Evolutionary conservation across 2,329 filamentous ascomycete genomes (phyloP).

Genomic region (Phoma sp.): DNA sequence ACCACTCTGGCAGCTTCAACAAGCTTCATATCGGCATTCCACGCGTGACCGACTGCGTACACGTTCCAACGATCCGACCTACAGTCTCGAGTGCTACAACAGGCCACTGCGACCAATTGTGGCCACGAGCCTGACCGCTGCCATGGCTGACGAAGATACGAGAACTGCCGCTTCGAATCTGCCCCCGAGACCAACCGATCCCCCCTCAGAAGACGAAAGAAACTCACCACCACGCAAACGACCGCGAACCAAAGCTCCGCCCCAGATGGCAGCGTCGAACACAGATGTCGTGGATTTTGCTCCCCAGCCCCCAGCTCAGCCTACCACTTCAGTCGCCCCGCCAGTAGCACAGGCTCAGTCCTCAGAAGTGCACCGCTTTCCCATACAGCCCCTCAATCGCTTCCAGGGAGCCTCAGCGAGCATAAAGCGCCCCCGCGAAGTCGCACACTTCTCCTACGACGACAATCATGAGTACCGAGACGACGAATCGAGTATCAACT

Average conservation of each 20-base stretch:
- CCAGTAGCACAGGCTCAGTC: neutral
- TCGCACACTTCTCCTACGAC: conserved; percentile 93
- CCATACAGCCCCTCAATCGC: conserved; percentile 42
- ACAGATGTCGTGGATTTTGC: neutral
- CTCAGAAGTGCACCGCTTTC: conserved; percentile 30
- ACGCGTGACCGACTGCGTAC: neutral
- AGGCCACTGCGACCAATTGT: neutral
- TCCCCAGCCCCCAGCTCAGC: neutral
- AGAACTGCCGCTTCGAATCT: conserved; percentile 2
- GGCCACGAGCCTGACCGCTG: too few relatives aligned
- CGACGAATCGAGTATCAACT: conserved; percentile 81
- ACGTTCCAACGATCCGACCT: too few relatives aligned
- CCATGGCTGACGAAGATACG: neutral
- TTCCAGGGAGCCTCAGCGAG: conserved; percentile 44
- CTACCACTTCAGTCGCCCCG: neutral
- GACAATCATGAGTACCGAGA: conserved; percentile 77
- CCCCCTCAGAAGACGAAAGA: conserved; percentile 17
- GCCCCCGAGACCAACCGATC: conserved; percentile 12
- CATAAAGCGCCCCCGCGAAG: conserved; percentile 68
- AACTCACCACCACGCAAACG: conserved; percentile 39
- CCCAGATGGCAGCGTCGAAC: conserved; percentile 7
- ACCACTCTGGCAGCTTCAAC: too few relatives aligned
- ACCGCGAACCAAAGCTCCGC: conserved; percentile 45
- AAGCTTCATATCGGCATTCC: neutral
- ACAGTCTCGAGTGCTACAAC: neutral